A percentile compares a stretch with the other conserved stretches of the same genome.
Conservation (phyloP, 805 yeast genomes). For the Suhomyces prunicola region DNA sequence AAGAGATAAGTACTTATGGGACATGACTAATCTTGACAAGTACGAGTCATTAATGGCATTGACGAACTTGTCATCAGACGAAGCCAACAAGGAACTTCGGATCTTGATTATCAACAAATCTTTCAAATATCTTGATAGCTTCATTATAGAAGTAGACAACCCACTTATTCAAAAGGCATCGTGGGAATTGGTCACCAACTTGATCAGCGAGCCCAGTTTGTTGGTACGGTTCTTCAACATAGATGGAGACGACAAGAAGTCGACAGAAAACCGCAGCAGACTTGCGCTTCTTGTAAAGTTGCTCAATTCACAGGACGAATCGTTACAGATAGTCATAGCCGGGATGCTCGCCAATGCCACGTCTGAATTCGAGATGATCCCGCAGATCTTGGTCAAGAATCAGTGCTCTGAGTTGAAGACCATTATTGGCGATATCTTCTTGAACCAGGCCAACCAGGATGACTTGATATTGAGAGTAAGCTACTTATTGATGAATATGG, state of each 20-base stretch:
- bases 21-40: conserved; percentile 39
- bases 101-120: conserved; percentile 43
- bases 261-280: conserved; percentile 24
- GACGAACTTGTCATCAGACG: conserved; percentile 58
- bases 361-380: conserved; percentile 36
- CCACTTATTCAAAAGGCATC: conserved; percentile 53
- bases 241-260: conserved; percentile 12
- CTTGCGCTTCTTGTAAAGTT: conserved; percentile 29
- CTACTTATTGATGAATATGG: conserved; percentile 19
- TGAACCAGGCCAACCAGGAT: conserved; percentile 18
- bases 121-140: conserved; percentile 42
- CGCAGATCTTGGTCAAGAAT: conserved; percentile 19
- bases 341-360: conserved; percentile 42
- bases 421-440: conserved; percentile 21
- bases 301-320: conserved; percentile 30
- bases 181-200: conserved; percentile 62
- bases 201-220: conserved; percentile 41
- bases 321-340: conserved; percentile 29
- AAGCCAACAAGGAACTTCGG: conserved; percentile 36
- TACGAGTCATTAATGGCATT: conserved; percentile 61
- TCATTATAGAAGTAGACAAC: conserved; percentile 35
- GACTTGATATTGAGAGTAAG: conserved; percentile 30
- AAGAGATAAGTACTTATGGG: conserved; percentile 21
- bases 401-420: conserved; percentile 13
- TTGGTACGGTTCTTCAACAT: conserved; percentile 61